These are phyloP conservation scores for Heritiera fomes DNA, from an alignment of 345 rosid genomes.

Conservation along the genomic window DNA sequence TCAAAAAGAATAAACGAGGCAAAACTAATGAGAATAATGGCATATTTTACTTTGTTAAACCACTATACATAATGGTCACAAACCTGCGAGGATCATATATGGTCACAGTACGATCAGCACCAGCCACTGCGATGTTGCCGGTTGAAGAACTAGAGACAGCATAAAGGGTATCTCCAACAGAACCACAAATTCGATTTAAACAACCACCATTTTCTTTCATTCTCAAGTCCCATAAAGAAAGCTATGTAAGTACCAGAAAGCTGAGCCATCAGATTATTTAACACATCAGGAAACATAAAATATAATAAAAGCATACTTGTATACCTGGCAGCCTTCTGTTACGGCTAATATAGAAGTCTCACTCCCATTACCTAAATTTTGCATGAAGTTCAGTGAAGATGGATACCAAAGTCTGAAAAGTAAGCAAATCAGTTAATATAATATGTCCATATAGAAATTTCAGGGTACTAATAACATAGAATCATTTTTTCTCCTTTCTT, in stretches of 20 bases:
- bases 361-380: slow-evolving; percentile 43
- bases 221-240: slow-evolving; percentile 63
- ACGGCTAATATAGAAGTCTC: slow-evolving; percentile 51
- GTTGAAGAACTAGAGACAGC: slow-evolving; percentile 57
- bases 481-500: background rate
- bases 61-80: slow-evolving; percentile 10
- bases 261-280: slow-evolving; percentile 20
- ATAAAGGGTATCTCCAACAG: slow-evolving; percentile 56
- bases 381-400: slow-evolving; percentile 51
- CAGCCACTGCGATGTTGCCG: slow-evolving; percentile 62
- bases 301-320: background rate
- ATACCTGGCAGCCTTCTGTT: slow-evolving; percentile 70
- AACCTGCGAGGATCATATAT: slow-evolving; percentile 82
- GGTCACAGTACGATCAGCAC: slow-evolving; percentile 67
- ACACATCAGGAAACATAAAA: slow-evolving; percentile 1
- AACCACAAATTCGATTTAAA: slow-evolving; percentile 54
- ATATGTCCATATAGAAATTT: too few relatives aligned
- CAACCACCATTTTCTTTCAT: slow-evolving; percentile 74
- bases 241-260: slow-evolving; percentile 41
- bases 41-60: background rate
- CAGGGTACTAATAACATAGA: too few relatives aligned
- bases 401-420: slow-evolving; percentile 69
- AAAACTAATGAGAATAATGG: background rate
- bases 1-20: background rate
- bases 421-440: slow-evolving; percentile 15